A percentile compares a stretch with the other conserved stretches of the same genome.
phyloP scores from a whole-genome alignment of 1,284 basidiomycete species.

The Volvariella volvacea region DNA sequence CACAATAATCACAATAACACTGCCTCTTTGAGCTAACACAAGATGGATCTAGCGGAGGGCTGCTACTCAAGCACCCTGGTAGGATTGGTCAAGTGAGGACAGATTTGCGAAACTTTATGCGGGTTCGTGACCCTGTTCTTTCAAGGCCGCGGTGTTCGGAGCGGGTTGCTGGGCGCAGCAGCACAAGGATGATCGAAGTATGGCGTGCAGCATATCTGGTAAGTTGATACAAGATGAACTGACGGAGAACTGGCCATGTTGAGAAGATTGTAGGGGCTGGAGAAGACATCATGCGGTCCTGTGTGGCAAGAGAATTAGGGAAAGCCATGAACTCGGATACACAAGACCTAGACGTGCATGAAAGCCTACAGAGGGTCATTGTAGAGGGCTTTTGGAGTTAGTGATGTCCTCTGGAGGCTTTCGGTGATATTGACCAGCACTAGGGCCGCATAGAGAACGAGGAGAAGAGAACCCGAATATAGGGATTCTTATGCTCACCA shows the following conservation, averaged over 20 bases:
- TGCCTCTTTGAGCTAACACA: neutral
- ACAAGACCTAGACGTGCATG: slow-evolving; percentile 32
- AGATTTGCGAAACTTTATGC: too few relatives aligned
- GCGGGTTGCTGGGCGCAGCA: slow-evolving; percentile 67
- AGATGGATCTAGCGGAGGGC: slow-evolving; percentile 66
- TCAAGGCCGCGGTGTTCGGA: slow-evolving; percentile 54
- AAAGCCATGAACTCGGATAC: slow-evolving; percentile 21
- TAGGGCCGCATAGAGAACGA: slow-evolving; percentile 15
- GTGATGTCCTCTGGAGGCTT: slow-evolving; percentile 6
- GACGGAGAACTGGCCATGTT: neutral
- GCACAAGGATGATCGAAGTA: slow-evolving; percentile 16
- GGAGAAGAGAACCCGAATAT: slow-evolving; percentile 23
- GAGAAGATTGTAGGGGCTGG: slow-evolving; percentile 35
- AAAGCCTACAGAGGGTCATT: slow-evolving; percentile 28
- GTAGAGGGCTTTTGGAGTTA: slow-evolving; percentile 33
- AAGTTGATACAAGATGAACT: slow-evolving; percentile 6
- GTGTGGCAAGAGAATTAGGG: slow-evolving; percentile 37
- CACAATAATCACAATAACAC: too few relatives aligned
- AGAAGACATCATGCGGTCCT: slow-evolving; percentile 40
- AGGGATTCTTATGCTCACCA: slow-evolving; percentile 41
- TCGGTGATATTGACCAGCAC: neutral
- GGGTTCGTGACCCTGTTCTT: too few relatives aligned
- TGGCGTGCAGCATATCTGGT: slow-evolving; percentile 72
- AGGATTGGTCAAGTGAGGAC: slow-evolving; percentile 51
- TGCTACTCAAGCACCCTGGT: slow-evolving; percentile 65